Percentiles rank a stretch among this genome's conserved stretches.
phyloP scores from a whole-genome alignment of 176 grass and related monocot species.

The Carex scoparia region DNA sequence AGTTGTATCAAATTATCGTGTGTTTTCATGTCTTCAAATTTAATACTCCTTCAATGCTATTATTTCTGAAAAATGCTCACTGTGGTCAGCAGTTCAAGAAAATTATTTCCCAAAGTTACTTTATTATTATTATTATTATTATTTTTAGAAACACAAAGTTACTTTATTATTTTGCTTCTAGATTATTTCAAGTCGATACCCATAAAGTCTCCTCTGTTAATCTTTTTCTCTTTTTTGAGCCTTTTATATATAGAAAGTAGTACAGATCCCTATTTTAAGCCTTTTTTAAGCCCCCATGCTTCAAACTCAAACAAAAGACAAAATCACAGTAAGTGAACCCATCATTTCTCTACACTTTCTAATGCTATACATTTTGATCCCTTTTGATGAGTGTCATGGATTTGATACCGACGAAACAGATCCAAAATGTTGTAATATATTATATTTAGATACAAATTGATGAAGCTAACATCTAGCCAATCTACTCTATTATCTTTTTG shows the following conservation, averaged over 20 bases:
- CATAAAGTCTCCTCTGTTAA: background rate
- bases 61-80: too few species aligned
- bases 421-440: background rate
- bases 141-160: too few species aligned
- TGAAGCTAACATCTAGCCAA: background rate
- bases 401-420: background rate
- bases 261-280: too few species aligned
- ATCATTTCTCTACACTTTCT: background rate
- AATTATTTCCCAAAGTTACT: too few species aligned
- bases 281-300: background rate
- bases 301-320: background rate
- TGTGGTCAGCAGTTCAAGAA: too few species aligned
- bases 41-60: background rate
- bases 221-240: background rate
- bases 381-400: background rate
- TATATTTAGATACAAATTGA: conserved; percentile 3
- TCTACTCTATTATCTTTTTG: background rate
- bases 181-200: background rate
- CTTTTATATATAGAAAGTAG: background rate
- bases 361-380: background rate
- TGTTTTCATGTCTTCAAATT: background rate
- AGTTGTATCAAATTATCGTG: background rate
- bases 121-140: too few species aligned
- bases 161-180: too few species aligned
- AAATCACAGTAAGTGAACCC: background rate